These are phyloP conservation scores for Boletus barrowsii DNA, from an alignment of 768 basidiomycete genomes.

Conservation along the genomic window DNA sequence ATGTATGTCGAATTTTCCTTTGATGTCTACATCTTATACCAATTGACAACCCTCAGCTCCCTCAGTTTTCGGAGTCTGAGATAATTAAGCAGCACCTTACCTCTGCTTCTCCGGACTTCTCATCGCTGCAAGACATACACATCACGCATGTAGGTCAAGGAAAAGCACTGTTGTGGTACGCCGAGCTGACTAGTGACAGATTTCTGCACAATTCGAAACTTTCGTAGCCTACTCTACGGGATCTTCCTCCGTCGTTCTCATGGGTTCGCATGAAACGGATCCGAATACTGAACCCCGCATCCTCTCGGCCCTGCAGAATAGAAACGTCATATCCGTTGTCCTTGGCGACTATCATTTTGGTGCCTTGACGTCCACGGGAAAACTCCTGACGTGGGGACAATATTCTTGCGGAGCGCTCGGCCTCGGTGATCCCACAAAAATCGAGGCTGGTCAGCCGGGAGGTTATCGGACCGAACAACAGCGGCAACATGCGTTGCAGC, in stretches of 20 bases:
- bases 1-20: slow-evolving; percentile 46
- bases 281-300: slow-evolving; percentile 51
- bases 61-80: slow-evolving; percentile 65
- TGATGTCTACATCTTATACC: neutral
- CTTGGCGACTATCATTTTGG: slow-evolving; percentile 92
- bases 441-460: slow-evolving; percentile 57
- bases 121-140: slow-evolving; percentile 46
- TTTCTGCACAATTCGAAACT: slow-evolving; percentile 79
- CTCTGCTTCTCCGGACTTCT: slow-evolving; percentile 39
- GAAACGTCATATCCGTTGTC: slow-evolving; percentile 78
- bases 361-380: slow-evolving; percentile 76
- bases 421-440: slow-evolving; percentile 65
- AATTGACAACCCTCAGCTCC: slow-evolving; percentile 48
- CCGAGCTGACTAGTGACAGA: slow-evolving; percentile 38
- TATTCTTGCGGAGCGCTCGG: slow-evolving; percentile 82
- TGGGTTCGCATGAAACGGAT: slow-evolving; percentile 54
- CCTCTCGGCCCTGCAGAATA: slow-evolving; percentile 72
- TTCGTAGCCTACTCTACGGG: slow-evolving; percentile 83
- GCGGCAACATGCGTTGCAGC: slow-evolving; percentile 26
- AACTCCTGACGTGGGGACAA: slow-evolving; percentile 77
- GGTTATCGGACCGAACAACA: slow-evolving; percentile 47
- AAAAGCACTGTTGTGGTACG: neutral
- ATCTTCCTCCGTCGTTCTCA: slow-evolving; percentile 66
- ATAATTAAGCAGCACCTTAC: slow-evolving; percentile 44
- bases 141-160: slow-evolving; percentile 71